Conservation (phyloP, 495 filamentous ascomycete genomes). For the Barbatosphaeria neglecta region DNA sequence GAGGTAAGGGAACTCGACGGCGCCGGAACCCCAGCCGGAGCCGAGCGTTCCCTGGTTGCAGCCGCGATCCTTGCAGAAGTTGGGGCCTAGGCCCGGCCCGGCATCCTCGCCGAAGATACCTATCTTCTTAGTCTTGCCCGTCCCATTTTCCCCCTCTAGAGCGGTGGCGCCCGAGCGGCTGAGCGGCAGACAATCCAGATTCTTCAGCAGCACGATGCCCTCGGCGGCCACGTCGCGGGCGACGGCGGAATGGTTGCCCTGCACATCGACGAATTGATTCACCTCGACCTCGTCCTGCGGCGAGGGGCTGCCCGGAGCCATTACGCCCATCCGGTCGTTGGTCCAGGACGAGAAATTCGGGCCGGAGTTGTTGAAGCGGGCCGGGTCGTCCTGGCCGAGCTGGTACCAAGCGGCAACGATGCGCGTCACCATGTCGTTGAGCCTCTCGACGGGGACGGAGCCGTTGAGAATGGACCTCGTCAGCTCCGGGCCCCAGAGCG, state of each 20-base stretch:
- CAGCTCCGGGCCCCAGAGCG: conserved; percentile 70
- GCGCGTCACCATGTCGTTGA: conserved; percentile 90
- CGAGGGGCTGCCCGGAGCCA: conserved; percentile 51
- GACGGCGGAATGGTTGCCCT: conserved; percentile 55
- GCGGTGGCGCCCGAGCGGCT: conserved; percentile 35
- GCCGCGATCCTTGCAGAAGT: conserved; percentile 61
- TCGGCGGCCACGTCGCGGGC: conserved; percentile 69
- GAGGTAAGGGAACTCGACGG: conserved; percentile 79
- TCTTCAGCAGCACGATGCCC: conserved; percentile 79
- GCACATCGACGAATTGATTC: conserved; percentile 68
- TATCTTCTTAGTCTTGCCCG: conserved; percentile 43
- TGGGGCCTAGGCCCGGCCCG: conserved; percentile 56
- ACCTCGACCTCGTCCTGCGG: conserved; percentile 47
- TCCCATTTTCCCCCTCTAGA: conserved; percentile 8
- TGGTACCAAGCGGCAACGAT: conserved; percentile 92
- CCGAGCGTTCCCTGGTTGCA: conserved; percentile 79
- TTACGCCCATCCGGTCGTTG: conserved; percentile 50
- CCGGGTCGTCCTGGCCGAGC: conserved; percentile 65
- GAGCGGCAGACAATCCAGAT: conserved; percentile 54
- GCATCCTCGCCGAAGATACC: conserved; percentile 84
- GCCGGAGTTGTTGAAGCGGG: conserved; percentile 50
- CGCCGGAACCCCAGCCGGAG: conserved; percentile 82
- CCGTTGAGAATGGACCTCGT: conserved; percentile 71
- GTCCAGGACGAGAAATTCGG: conserved; percentile 95
- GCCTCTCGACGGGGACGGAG: conserved; percentile 65